A percentile compares a stretch with the other conserved stretches of the same genome.
These are phyloP conservation scores for Tympanopsis confertula DNA, from an alignment of 2,329 filamentous ascomycete species.

Conservation along the genomic window DNA sequence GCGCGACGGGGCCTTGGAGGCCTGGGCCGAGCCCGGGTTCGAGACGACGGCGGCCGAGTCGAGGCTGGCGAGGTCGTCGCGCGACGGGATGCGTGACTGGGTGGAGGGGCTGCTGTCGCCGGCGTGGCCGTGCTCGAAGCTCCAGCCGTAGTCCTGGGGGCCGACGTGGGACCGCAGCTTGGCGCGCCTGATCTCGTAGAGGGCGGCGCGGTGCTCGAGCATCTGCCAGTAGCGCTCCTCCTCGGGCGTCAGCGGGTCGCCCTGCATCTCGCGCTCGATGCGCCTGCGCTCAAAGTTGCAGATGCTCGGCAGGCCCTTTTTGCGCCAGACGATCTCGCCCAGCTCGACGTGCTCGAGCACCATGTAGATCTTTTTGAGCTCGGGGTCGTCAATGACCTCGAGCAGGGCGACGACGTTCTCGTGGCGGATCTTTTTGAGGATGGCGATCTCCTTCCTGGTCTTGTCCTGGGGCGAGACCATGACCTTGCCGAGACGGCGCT, in stretches of 20 bases:
- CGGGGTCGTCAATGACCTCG: constrained; percentile 95
- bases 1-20: constrained; percentile 30
- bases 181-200: constrained; percentile 45
- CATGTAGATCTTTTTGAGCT: constrained; percentile 95
- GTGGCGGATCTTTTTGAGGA: constrained; percentile 94
- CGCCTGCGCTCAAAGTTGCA: constrained; percentile 72
- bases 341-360: constrained; percentile 90
- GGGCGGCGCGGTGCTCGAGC: constrained; percentile 43
- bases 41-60: constrained; percentile 19
- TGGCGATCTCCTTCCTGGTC: constrained; percentile 92
- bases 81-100: constrained; percentile 29
- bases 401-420: constrained; percentile 92
- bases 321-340: constrained; percentile 89
- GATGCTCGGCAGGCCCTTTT: constrained; percentile 74
- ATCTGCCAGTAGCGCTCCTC: constrained; percentile 49
- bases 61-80: constrained; percentile 23
- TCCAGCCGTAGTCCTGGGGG: constrained; percentile 61
- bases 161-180: constrained; percentile 36
- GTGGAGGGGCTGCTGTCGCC: constrained; percentile 34
- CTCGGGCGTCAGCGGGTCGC: constrained; percentile 44
- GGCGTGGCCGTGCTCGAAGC: constrained; percentile 64
- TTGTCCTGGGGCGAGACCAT: constrained; percentile 61
- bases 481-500: constrained; percentile 77
- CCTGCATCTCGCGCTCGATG: constrained; percentile 60
- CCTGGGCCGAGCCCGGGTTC: constrained; percentile 22